Evolutionary conservation across 2,329 filamentous ascomycete species (phyloP), one percentile per base, ranked within the genome.

Genomic region (Ophiocordyceps camponoti-leonardi): DNA sequence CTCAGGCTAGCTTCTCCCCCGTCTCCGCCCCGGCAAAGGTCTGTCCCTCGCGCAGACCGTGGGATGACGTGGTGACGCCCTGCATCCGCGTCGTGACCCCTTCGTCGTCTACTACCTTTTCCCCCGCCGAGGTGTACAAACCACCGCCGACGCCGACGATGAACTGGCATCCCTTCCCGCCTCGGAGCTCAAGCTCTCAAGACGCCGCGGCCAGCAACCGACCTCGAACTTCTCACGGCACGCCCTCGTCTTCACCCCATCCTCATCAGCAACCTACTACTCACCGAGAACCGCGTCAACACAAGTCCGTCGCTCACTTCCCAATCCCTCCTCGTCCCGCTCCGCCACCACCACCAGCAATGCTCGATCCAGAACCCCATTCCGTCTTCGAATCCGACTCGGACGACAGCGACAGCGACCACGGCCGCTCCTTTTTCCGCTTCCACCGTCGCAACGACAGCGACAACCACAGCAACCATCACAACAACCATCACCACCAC

Each of bases 351-450:
- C 23, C 23, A 26, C 23, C 23, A 8, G 5, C 23, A 26, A 26
- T 4, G 30, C 48, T 48, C 6, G 52, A 53, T 43, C 50, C 53
- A 11, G 55, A 63, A 39, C 53, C 53, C 13, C 50, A 52, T n/a
- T 73, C 69, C 2, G 64, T 72, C 22, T 73, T 73, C 49, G 70
- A 73, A 41, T 52, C 61, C 14, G 68, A 72, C 52, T 66, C 66
- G 4, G 68, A 73, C 47, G 56, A 56, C 14, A 67, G 69, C 42
- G 54, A 53, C 7, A 49, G 16, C 14, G 13, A 37, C 3, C 33
- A 48, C 1, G 52, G 56, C 44, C 51, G 52, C n/a, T 59, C 67
- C 18, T 67, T 70, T 45, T 67, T 68, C 42, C 63, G 66, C 18
- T 63, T 73, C 47, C 63, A 66, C 49, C 61, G 56, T 46, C 60